Conservation (phyloP, 441 rosid genomes). For the Codiaeum variegatum region DNA sequence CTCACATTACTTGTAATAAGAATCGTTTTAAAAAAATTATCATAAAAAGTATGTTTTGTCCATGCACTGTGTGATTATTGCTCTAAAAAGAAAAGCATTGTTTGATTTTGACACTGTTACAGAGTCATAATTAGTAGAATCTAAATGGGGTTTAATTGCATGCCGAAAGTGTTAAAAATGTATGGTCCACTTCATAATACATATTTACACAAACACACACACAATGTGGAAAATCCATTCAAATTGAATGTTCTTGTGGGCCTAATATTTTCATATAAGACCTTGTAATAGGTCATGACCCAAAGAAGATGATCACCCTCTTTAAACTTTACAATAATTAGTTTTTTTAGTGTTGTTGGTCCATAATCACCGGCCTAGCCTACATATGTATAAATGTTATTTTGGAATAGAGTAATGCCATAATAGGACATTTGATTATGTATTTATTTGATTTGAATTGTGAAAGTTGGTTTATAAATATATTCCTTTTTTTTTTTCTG, state of each 20-base stretch:
- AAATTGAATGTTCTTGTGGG: background rate
- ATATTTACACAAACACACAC: background rate
- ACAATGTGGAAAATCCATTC: background rate
- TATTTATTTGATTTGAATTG: no score
- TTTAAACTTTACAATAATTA: no score
- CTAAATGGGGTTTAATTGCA: constrained; percentile 15
- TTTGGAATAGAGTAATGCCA: no score
- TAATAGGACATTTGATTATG: no score
- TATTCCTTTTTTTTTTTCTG: no score
- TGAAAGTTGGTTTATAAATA: no score
- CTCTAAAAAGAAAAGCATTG: background rate
- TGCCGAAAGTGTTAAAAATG: constrained; percentile 19
- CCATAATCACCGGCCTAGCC: constrained; percentile 20
- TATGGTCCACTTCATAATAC: background rate
- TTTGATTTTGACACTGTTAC: constrained; percentile 23
- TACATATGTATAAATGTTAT: no score
- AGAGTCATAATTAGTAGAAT: constrained; percentile 28
- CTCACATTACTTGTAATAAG: no score
- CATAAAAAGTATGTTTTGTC: no score
- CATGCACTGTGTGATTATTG: no score
- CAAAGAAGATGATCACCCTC: constrained; percentile 5
- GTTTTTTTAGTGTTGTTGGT: background rate
- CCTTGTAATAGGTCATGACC: background rate
- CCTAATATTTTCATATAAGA: background rate
- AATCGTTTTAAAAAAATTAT: no score